These are phyloP conservation scores for Piper longum DNA, from an alignment of 164 flowering plant species.

Conservation along the genomic window DNA sequence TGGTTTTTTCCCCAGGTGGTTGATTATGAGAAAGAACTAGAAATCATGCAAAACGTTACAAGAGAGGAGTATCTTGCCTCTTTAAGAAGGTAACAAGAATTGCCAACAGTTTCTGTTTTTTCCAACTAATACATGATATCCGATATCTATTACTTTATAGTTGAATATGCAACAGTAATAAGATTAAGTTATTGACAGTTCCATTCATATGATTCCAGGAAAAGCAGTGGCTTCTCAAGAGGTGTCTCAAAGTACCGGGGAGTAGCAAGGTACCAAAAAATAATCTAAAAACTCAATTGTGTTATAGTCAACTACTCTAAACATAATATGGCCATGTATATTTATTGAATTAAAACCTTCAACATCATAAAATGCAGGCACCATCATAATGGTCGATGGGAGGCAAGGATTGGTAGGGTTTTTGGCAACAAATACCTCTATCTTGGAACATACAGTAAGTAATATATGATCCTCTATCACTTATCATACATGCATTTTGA, in stretches of 20 bases:
- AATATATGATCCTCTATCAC: background rate
- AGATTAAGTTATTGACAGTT: background rate
- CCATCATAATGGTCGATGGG: constrained; percentile 73
- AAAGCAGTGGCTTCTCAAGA: constrained; percentile 62
- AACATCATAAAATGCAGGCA: constrained; percentile 21
- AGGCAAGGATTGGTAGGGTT: constrained; percentile 65
- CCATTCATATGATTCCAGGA: constrained; percentile 14
- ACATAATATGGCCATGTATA: background rate
- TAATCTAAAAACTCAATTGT: no score
- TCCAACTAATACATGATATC: no score
- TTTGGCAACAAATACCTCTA: constrained; percentile 70
- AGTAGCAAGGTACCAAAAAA: constrained; percentile 30
- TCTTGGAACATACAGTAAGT: constrained; percentile 51
- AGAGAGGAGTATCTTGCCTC: constrained; percentile 51
- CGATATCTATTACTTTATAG: no score
- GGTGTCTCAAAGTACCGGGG: constrained; percentile 58
- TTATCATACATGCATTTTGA: background rate
- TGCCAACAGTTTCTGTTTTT: background rate
- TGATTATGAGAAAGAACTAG: constrained; percentile 36
- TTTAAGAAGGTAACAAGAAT: constrained; percentile 30
- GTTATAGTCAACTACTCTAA: background rate
- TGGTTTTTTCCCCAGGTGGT: constrained; percentile 17
- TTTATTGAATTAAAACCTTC: background rate
- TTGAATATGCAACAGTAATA: no score
- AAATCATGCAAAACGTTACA: constrained; percentile 32